Percentiles rank a stretch among this genome's conserved stretches.
These are phyloP conservation scores for Carex pumila DNA, from an alignment of 176 grass and related monocot genomes.

Conservation along the genomic window DNA sequence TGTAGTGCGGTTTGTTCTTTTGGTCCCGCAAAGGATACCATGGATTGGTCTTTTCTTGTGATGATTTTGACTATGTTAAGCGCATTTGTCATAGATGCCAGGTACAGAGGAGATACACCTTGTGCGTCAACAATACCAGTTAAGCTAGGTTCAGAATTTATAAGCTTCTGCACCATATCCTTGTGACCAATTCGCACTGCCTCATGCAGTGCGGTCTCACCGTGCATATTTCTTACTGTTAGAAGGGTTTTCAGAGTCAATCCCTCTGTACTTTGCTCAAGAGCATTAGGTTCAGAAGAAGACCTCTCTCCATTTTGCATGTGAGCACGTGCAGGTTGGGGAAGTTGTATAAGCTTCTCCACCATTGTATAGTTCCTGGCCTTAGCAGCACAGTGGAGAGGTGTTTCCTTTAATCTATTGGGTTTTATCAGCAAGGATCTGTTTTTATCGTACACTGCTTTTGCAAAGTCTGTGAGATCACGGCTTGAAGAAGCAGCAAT, in stretches of 20 bases:
- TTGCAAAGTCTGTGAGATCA: background rate
- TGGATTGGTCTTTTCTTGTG: background rate
- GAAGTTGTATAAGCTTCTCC: too few species aligned
- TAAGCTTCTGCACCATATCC: background rate
- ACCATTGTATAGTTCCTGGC: background rate
- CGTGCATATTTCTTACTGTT: background rate
- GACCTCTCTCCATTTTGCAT: background rate
- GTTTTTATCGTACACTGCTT: background rate
- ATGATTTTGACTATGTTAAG: background rate
- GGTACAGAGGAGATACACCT: conserved; percentile 12
- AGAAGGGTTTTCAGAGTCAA: background rate
- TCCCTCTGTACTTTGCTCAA: too few species aligned
- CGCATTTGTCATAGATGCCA: background rate
- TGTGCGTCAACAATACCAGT: background rate
- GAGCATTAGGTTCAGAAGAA: too few species aligned
- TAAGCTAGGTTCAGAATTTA: background rate
- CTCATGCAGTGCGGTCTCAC: conserved; percentile 20
- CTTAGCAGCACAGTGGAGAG: conserved; percentile 25
- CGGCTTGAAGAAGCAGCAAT: background rate
- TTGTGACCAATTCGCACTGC: background rate
- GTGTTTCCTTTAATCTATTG: conserved; percentile 12
- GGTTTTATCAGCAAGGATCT: background rate
- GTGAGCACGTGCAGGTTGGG: too few species aligned
- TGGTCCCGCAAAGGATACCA: conserved; percentile 8
- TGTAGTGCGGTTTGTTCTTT: conserved; percentile 24